phyloP scores from a whole-genome alignment of 768 basidiomycete genomes.

The Lactifluus hygrophoroides region DNA sequence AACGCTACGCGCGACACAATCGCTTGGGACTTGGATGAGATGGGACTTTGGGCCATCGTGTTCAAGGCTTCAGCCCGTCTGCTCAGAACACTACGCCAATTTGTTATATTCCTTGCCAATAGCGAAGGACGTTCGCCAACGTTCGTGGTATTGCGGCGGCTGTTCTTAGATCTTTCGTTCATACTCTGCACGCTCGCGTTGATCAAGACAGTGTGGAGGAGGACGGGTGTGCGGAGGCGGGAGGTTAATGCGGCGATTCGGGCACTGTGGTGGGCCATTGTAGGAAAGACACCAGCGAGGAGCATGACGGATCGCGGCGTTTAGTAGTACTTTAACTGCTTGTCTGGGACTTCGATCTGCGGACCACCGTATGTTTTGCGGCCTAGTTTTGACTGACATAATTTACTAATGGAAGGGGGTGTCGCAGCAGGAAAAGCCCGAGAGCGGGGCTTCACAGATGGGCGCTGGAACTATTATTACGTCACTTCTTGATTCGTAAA shows the following conservation, averaged over 20 bases:
- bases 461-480: not conserved
- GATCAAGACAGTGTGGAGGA: conserved; percentile 52
- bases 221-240: conserved; percentile 56
- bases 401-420: not conserved
- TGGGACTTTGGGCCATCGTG: conserved; percentile 76
- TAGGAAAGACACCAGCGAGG: conserved; percentile 43
- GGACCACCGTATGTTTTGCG: not conserved
- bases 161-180: conserved; percentile 75
- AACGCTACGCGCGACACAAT: conserved; percentile 14
- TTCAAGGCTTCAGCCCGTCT: conserved; percentile 54
- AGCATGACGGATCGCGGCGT: conserved; percentile 46
- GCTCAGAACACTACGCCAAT: conserved; percentile 38
- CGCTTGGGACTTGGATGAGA: conserved; percentile 35
- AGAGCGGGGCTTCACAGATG: too few species aligned
- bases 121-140: conserved; percentile 57
- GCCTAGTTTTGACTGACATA: not conserved
- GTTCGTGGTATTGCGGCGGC: conserved; percentile 57
- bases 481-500: too few species aligned
- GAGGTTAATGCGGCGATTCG: conserved; percentile 60
- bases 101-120: conserved; percentile 50
- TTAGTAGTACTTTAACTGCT: too few species aligned
- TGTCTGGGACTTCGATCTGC: too few species aligned
- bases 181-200: conserved; percentile 54
- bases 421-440: too few species aligned
- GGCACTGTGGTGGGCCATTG: conserved; percentile 61